A percentile compares a stretch with the other conserved stretches of the same genome.
phyloP scores from a whole-genome alignment of 108 stramenopile genomes.

The Pseudonitzschia delicatissima region DNA sequence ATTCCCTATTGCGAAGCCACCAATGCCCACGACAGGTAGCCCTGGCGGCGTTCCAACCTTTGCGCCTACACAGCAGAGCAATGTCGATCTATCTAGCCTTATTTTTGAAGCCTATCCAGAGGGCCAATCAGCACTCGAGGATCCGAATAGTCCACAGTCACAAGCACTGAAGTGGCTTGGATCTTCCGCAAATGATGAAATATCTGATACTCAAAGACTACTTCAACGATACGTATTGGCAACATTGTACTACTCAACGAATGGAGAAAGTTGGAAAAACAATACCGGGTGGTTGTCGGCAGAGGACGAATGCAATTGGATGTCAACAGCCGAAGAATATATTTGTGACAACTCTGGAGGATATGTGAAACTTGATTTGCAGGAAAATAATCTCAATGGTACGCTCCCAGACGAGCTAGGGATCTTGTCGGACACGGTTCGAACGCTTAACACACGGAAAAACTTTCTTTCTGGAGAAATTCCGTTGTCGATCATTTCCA shows the following conservation, averaged over 20 bases:
- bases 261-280: constrained; percentile 38
- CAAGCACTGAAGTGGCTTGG: constrained; percentile 39
- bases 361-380: constrained; percentile 26
- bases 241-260: constrained; percentile 52
- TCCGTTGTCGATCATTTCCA: background rate
- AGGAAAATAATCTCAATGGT: constrained; percentile 43
- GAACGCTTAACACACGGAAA: constrained; percentile 2
- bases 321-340: constrained; percentile 1
- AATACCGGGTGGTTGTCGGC: constrained; percentile 33
- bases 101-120: background rate
- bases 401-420: constrained; percentile 28
- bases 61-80: background rate
- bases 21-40: background rate
- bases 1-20: background rate
- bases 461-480: background rate
- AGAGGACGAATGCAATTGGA: constrained; percentile 41
- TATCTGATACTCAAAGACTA: background rate
- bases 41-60: background rate
- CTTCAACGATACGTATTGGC: constrained; percentile 52
- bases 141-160: constrained; percentile 40
- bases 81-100: background rate
- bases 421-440: constrained; percentile 24
- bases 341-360: constrained; percentile 16
- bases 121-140: background rate
- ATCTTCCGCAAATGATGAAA: constrained; percentile 2